Base-by-base conservation (phyloP, 75 land plant species). In the Pinus albicaulis region DNA sequence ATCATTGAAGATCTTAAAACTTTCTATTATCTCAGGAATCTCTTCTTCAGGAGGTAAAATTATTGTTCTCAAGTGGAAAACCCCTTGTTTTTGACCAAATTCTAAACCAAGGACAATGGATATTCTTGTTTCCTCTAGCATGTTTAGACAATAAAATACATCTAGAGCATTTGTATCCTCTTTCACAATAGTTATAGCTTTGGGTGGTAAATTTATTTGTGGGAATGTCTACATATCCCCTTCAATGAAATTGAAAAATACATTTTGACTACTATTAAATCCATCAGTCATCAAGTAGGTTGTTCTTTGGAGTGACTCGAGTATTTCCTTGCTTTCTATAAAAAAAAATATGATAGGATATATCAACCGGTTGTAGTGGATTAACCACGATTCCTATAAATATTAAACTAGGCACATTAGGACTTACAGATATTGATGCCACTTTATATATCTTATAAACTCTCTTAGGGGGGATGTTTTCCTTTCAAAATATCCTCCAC, bases 161-260 rank as follows among this genome's bases (percentile, higher is more conserved):
- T 96, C 97, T 55, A 97, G 90, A 55, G 84, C 90, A 75, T 96
- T 93, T 69, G 93, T 93, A 38, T 89, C 88, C 56, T 76, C 82
- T 69, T 88, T 88, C 20, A 97, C 97, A 77, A 94, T 90, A 41
- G 85, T 92, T 57, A 96, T 89, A 14, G 99, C 99, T 79, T 75
- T 95, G 57, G 82, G 85, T 72, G 99, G 94, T 63, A 96, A 73
- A 65, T 82, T 87, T 57, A 93, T 86, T 87, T 90, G 92, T 65
- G 99, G 99, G 74, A 96, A 96, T 13, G 99, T 93, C 62, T 96
- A 95, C 98, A 95, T 95, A 19, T 97, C 97, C 72, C 99, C 99
- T 90, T 96, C 97, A 4, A 97, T 96, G 77, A 96, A 96, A 80
- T 96, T 96, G 79, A 97, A 96, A 26, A 84, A 88, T 41, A 94